Base-by-base conservation (phyloP, 805 yeast species). In the Starmerella ratchasimensis region DNA sequence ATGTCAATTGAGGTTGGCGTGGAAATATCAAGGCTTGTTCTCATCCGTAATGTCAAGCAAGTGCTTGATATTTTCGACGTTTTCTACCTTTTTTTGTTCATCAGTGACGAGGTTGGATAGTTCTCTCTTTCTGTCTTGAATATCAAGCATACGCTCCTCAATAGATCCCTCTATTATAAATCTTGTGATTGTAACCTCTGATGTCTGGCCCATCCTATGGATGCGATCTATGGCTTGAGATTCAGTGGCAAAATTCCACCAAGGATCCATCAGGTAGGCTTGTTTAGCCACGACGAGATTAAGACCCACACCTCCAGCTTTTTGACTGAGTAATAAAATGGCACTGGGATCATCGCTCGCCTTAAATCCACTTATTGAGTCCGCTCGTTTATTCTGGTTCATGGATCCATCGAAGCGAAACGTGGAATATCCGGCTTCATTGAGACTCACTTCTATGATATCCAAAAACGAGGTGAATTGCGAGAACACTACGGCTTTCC, bases 241-340 rank as follows among this genome's bases (percentile, higher is more conserved):
- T 51, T 83, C 94, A 37, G 78, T 73, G 34, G 93, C 81, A 32
- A 82, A 93, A 22, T 90, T 80, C 96, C 96, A 86, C 90, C 94
- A 86, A 0, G 96, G 95, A 52, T 86, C 96, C 82, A 88, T 78
- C 71, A 86, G 67, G 49, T 75, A 83, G 2, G 93, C 96, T 25
- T 71, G 67, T 0, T 81, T 77, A 0, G 96, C 94, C 35, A 76
- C 72, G 0, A 94, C 86, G 43, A 86, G 61, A 52, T 86, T 86
- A 44, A 86, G 63, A 0, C 96, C 96, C 10, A 84, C 94, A 6
- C 96, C 96, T 18, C 96, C 96, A 0, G 95, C 93, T 56, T 83
- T 86, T 44, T 84, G 60, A 6, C 93, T 79, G 15, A 86, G 55
- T 17, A 86, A 60, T 9, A 86, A 54, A 1, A 86, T 68, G 3